phyloP scores from a whole-genome alignment of 306 rosid genomes.

The Carpinus viminea region DNA sequence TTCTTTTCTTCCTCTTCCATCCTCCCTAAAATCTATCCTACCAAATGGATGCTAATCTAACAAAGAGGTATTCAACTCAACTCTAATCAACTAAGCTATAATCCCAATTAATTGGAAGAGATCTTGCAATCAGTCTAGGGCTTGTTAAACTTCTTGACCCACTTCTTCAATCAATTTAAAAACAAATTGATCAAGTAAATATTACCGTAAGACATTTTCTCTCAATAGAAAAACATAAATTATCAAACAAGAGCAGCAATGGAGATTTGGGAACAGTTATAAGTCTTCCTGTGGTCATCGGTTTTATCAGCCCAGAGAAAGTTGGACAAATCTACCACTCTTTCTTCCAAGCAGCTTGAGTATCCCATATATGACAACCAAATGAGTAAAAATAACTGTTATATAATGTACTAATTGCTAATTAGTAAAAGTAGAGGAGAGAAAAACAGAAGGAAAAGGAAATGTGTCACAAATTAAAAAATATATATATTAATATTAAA shows the following conservation, averaged over 20 bases:
- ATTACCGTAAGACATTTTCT: background rate
- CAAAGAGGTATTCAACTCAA: background rate
- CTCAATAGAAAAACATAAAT: background rate
- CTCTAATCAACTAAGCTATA: background rate
- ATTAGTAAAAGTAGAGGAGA: background rate
- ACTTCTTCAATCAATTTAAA: background rate
- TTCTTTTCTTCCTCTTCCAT: background rate
- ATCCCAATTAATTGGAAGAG: background rate
- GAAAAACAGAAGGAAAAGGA: background rate
- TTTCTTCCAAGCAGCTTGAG: slow-evolving; percentile 8
- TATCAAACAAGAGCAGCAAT: slow-evolving; percentile 2
- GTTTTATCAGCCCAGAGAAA: too few relatives aligned
- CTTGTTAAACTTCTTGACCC: background rate
- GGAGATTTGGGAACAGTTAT: background rate
- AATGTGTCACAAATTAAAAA: background rate
- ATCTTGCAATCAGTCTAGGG: background rate
- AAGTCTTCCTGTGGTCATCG: too few relatives aligned
- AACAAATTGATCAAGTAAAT: background rate
- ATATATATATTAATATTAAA: background rate
- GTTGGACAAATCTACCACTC: background rate
- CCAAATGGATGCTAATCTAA: background rate
- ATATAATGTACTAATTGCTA: background rate
- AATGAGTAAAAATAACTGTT: background rate
- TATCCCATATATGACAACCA: background rate
- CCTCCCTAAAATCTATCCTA: background rate